Evolutionary conservation across 768 basidiomycete species (phyloP).

Genomic region (Termitomyces bulborhizus): DNA sequence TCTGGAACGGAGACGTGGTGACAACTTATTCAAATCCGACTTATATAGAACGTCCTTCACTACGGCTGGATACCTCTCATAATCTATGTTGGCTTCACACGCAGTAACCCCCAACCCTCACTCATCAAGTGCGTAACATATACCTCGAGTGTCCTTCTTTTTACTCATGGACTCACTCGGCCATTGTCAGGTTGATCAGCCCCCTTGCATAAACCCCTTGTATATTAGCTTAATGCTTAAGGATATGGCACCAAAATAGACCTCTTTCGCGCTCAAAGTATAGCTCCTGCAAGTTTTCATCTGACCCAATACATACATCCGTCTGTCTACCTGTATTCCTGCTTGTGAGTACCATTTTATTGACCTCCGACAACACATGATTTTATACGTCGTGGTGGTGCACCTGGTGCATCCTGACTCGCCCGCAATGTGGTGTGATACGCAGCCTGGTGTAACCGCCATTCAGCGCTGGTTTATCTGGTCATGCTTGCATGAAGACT

Average conservation of each 20-base stretch:
- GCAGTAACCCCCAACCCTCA: conserved; percentile 90
- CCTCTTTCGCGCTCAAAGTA: background rate
- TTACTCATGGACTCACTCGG: conserved; percentile 1
- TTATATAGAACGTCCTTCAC: conserved; percentile 73
- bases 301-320: background rate
- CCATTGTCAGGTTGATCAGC: conserved; percentile 70
- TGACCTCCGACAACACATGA: conserved; percentile 28
- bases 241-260: conserved; percentile 12
- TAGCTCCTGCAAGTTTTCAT: background rate
- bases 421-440: conserved; percentile 10
- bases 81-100: conserved; percentile 91
- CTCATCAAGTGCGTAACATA: conserved; percentile 79
- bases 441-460: conserved; percentile 41
- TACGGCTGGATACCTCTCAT: conserved; percentile 97
- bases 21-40: background rate
- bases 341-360: conserved; percentile 3
- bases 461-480: conserved; percentile 42
- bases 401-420: conserved; percentile 28
- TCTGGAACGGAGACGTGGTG: background rate
- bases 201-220: conserved; percentile 63
- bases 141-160: background rate
- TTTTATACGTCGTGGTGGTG: conserved; percentile 68
- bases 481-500: conserved; percentile 44
- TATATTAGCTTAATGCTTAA: conserved; percentile 23
- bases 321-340: conserved; percentile 8